Percentiles rank a stretch among this genome's conserved stretches.
phyloP scores from a whole-genome alignment of 1,284 basidiomycete species.

The Cryptococcus sp. region DNA sequence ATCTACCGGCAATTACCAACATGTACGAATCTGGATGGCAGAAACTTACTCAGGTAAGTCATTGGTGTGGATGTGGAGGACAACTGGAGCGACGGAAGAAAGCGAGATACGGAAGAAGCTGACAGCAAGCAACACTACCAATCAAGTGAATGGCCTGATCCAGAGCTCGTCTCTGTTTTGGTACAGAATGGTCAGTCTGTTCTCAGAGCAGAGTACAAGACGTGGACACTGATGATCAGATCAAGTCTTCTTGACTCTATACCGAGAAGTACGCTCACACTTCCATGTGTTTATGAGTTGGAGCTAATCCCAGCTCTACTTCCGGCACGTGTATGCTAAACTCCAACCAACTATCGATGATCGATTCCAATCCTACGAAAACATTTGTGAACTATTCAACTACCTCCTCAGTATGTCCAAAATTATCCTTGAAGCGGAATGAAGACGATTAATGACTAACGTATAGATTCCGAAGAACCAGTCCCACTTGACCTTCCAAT shows the following conservation, averaged over 20 bases:
- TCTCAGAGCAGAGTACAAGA: too few species aligned
- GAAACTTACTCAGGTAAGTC: slow-evolving; percentile 62
- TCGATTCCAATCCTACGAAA: slow-evolving; percentile 97
- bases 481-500: slow-evolving; percentile 88
- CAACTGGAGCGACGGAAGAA: background rate
- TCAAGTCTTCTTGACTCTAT: slow-evolving; percentile 91
- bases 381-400: slow-evolving; percentile 97
- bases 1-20: slow-evolving; percentile 78
- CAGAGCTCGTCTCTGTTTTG: slow-evolving; percentile 87
- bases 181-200: slow-evolving; percentile 77
- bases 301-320: slow-evolving; percentile 30
- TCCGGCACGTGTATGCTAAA: slow-evolving; percentile 84
- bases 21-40: slow-evolving; percentile 97
- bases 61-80: background rate
- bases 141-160: slow-evolving; percentile 95
- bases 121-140: slow-evolving; percentile 80
- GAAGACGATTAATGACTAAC: background rate
- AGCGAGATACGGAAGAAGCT: too few species aligned
- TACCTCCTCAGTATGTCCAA: slow-evolving; percentile 68
- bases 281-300: slow-evolving; percentile 51
- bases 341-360: slow-evolving; percentile 94
- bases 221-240: slow-evolving; percentile 51
- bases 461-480: slow-evolving; percentile 81
- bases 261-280: slow-evolving; percentile 84
- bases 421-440: slow-evolving; percentile 3